Conservation (phyloP, 2,329 filamentous ascomycete species). For the Xylariales sp. region DNA sequence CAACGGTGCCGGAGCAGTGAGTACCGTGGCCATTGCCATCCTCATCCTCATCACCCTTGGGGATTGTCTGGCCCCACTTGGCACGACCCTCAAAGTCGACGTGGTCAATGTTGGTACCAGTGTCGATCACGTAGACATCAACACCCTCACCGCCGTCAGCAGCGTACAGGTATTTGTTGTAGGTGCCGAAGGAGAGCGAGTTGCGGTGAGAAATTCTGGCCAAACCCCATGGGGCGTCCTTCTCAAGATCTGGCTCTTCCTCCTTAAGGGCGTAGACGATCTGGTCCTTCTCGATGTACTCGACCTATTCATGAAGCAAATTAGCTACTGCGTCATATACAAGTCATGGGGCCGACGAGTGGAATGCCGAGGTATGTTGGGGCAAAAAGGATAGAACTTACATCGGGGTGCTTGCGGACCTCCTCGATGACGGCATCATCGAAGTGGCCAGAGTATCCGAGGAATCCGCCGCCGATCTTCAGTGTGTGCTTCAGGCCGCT, state of each 20-base stretch:
- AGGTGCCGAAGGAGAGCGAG: slow-evolving; percentile 86
- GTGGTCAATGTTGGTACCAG: slow-evolving; percentile 92
- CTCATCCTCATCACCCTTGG: slow-evolving; percentile 81
- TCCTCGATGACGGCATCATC: slow-evolving; percentile 92
- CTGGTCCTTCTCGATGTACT: slow-evolving; percentile 95
- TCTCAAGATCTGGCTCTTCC: slow-evolving; percentile 70
- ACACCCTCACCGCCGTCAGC: slow-evolving; percentile 94
- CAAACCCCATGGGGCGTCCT: slow-evolving; percentile 97
- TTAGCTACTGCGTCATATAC: slow-evolving; percentile 27
- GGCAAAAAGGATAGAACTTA: slow-evolving; percentile 66
- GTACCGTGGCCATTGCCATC: slow-evolving; percentile 99
- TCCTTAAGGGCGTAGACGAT: slow-evolving; percentile 83
- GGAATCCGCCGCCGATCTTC: slow-evolving; percentile 84
- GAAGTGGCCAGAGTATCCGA: slow-evolving; percentile 97
- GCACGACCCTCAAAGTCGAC: slow-evolving; percentile 98
- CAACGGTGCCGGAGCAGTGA: slow-evolving; percentile 98
- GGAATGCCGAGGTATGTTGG: too few species aligned
- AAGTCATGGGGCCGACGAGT: too few species aligned
- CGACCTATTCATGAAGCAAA: slow-evolving; percentile 72
- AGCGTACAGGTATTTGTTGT: slow-evolving; percentile 98
- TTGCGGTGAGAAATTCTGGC: slow-evolving; percentile 97
- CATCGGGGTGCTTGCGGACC: slow-evolving; percentile 94
- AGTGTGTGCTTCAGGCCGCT: slow-evolving; percentile 95
- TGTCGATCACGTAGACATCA: slow-evolving; percentile 98
- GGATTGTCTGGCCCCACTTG: slow-evolving; percentile 97